Conservation (phyloP, 345 rosid genomes). For the Mallotus nudiflorus region DNA sequence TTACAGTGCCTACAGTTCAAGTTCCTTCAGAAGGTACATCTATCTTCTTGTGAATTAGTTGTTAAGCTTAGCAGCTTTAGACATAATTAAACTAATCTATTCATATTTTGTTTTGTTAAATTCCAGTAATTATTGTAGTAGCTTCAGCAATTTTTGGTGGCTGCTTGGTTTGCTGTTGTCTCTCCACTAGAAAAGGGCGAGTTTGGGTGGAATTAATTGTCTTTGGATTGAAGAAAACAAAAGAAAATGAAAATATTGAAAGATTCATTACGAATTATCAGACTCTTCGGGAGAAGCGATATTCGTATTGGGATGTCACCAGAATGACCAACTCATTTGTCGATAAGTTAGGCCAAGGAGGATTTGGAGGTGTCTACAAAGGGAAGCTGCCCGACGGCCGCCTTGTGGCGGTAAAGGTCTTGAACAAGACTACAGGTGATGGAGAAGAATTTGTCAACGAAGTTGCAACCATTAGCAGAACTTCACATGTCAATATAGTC, state of each 20-base stretch:
- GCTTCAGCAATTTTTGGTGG: too few relatives aligned
- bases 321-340: conserved; percentile 32
- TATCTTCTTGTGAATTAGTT: too few relatives aligned
- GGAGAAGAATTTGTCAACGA: conserved; percentile 48
- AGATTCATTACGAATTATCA: conserved; percentile 8
- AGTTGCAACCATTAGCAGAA: conserved; percentile 47
- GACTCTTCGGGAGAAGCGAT: conserved; percentile 16
- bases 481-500: conserved; percentile 51
- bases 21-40: too few relatives aligned
- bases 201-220: too few relatives aligned
- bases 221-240: not conserved
- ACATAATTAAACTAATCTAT: too few relatives aligned
- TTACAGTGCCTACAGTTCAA: too few relatives aligned
- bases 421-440: conserved; percentile 10
- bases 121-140: too few relatives aligned
- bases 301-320: conserved; percentile 18
- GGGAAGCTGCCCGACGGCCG: conserved; percentile 27
- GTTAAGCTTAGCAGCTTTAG: too few relatives aligned
- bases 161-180: too few relatives aligned
- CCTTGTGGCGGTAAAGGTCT: conserved; percentile 33
- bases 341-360: conserved; percentile 32
- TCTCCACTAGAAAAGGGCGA: too few relatives aligned
- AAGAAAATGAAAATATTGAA: conserved; percentile 8
- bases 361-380: conserved; percentile 34
- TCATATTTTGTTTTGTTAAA: too few relatives aligned